Base-by-base conservation (phyloP, 371 early-diverging fungal genomes). In the Mucor saturninus region DNA sequence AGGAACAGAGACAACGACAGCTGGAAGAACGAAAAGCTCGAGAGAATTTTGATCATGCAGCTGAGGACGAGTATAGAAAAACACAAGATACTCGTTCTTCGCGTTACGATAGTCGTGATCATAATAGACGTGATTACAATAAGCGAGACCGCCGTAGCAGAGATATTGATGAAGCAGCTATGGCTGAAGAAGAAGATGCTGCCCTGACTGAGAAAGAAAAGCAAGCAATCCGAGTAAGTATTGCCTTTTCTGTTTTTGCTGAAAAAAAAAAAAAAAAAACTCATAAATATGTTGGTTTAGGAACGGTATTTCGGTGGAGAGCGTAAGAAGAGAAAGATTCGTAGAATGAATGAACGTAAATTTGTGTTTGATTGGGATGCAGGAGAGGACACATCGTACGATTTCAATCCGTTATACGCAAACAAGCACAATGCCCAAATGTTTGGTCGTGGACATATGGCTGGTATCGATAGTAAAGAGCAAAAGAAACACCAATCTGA, bases 311-410 rank as follows among this genome's bases (percentile, higher is more conserved):
- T 97, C 86, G 96, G 93, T 11, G 89, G 87, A 29, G 93, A 95
- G 37, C 76, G 84, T 5, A 85, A 85, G 56, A 88, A 89, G 64
- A 84, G 93, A 46, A 90, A 89, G 65, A 83, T 89, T 54, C 89
- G 98, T 30, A 83, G 87, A 61, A 90, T 91, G 85, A 93, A 93
- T 64, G 91, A 96, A 56, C 91, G 94, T 52, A 94, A 94, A 73
- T 97, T 98, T 68, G 93, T 94, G 14, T 98, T 98, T 77, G 98
- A 96, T 71, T 98, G 98, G 98, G 96, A 93, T 58, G 92, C 93
- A 0, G 83, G 83, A 30, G 98, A 98, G 71, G 98, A 98, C 64
- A 98, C 98, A 0, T 96, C 97, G 2, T 76, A 88, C 45, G 97
- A 97, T 61, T 87, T 91, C 63, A 95, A 93, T 70, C 96, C 95